phyloP scores from a whole-genome alignment of 164 flowering plant species.

The Magnolia sinica region DNA sequence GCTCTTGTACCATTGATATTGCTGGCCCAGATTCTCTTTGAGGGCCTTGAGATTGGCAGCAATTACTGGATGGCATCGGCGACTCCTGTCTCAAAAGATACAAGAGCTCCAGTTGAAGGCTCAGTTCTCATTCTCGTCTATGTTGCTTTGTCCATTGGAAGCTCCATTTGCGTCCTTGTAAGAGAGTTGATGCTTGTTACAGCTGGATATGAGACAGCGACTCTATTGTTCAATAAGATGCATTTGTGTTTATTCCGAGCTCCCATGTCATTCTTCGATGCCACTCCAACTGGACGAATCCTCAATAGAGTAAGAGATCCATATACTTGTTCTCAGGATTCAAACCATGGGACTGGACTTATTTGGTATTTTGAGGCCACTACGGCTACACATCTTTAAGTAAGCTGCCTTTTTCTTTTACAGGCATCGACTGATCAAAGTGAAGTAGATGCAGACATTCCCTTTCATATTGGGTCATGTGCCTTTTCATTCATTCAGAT shows the following conservation, averaged over 20 bases:
- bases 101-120: conserved; percentile 34
- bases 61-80: conserved; percentile 99
- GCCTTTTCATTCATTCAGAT: conserved; percentile 63
- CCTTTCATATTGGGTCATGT: conserved; percentile 38
- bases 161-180: conserved; percentile 56
- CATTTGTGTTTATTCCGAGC: conserved; percentile 78
- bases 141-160: conserved; percentile 58
- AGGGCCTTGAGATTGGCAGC: conserved; percentile 78
- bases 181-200: conserved; percentile 51
- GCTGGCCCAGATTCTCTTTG: conserved; percentile 53
- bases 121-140: conserved; percentile 58
- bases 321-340: not conserved
- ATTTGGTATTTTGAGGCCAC: not conserved
- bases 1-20: conserved; percentile 69
- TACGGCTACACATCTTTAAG: not conserved
- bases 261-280: conserved; percentile 92
- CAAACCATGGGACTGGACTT: not conserved
- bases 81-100: conserved; percentile 59
- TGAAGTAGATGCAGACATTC: conserved; percentile 57
- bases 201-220: conserved; percentile 69
- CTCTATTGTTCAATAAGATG: conserved; percentile 72
- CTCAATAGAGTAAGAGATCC: conserved; percentile 59
- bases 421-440: conserved; percentile 96
- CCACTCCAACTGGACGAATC: conserved; percentile 92
- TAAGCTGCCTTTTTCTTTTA: not conserved